Evolutionary conservation across 2,329 filamentous ascomycete species (phyloP), one percentile per base, ranked within the genome.

Genomic region (Colletotrichum siamense): DNA sequence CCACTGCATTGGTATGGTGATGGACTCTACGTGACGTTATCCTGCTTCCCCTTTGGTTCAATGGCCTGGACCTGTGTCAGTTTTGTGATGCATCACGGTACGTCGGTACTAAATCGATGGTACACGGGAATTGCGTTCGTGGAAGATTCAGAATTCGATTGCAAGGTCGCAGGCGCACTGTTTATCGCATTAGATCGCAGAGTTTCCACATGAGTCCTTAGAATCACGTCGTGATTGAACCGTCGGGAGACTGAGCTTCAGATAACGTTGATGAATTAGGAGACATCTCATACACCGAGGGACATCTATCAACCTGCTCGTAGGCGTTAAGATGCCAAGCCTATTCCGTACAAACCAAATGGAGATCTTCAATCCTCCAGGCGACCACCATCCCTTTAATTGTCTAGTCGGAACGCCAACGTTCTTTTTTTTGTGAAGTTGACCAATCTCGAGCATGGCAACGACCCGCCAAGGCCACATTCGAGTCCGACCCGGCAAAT

Each of bases 51-150:
- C 6, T 22, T 22, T 4, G 44, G 2, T 8, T 22, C 10, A 4
- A 10, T n/a, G 3, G 9, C 18, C 39, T 49, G 9, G 39, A n/a
- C 3, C 6, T n/a, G 18, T 12, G 3, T n/a, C 9, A n/a, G 0
- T 12, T n/a, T 49, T n/a, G 9, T 49, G 39, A 12, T 49, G 39
- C 18, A 49, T 49, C 9, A n/a, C 39, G 3, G 39, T 49, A n/a
- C 9, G 5, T 49, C 18, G 39, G 1, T 49, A 49, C 18, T 3
- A 49, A 12, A 49, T 44, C 8, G 36, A 6, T n/a, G 18, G 39
- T 49, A 6, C 1, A 22, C 44, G 3, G 10, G n/a, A 8, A 13
- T 52, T 13, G 44, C 10, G 3, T 22, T 13, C 44, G 10, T 13
- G 10, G 10, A 49, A 22, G 2, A 13, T 13, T 12, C n/a, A 22